phyloP scores from a whole-genome alignment of 2,329 filamentous ascomycete genomes.

The Cyphellophora attinorum region DNA sequence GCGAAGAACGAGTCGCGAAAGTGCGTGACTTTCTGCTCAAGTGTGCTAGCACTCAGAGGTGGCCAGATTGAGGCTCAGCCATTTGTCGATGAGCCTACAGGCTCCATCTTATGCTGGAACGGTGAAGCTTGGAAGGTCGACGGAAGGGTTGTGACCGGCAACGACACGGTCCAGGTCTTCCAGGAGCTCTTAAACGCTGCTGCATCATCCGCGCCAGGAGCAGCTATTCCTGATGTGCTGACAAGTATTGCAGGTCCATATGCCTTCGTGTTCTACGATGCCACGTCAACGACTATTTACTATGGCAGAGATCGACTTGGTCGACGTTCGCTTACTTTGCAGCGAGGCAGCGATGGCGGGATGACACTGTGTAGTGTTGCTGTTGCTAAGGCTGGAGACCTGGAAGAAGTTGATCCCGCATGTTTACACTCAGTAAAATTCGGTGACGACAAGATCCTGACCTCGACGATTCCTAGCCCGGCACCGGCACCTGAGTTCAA shows the following conservation, averaged over 20 bases:
- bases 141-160: constrained; percentile 50
- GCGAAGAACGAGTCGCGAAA: no score
- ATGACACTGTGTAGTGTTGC: constrained; percentile 64
- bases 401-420: constrained; percentile 70
- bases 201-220: constrained; percentile 10
- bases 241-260: constrained; percentile 69
- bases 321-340: constrained; percentile 60
- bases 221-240: constrained; percentile 42
- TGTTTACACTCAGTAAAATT: constrained; percentile 58
- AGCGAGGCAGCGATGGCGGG: constrained; percentile 28
- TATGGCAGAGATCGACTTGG: constrained; percentile 84
- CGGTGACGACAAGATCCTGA: no score
- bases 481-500: no score
- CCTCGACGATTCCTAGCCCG: neutral
- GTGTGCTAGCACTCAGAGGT: constrained; percentile 84
- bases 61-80: constrained; percentile 64
- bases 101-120: constrained; percentile 85
- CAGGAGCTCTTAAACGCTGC: constrained; percentile 43
- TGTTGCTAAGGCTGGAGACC: constrained; percentile 34
- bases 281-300: constrained; percentile 51
- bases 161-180: constrained; percentile 69
- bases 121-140: constrained; percentile 83
- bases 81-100: constrained; percentile 45
- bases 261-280: constrained; percentile 78
- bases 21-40: constrained; percentile 69